Base-by-base conservation (phyloP, 352 stramenopile genomes). In the Globisporangium camurandrum region DNA sequence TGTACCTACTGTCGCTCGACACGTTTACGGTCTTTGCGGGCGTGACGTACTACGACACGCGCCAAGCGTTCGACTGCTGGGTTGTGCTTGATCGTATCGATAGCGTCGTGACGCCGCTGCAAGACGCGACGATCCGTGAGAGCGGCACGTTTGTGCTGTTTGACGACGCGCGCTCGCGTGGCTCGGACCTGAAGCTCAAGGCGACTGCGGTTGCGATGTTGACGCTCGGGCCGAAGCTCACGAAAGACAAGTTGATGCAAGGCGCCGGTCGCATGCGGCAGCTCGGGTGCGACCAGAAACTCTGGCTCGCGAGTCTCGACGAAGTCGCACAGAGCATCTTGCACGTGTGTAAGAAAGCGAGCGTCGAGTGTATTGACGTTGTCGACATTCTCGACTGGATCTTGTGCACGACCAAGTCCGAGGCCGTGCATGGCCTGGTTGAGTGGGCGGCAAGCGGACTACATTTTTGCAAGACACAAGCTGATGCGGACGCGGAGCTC, bases 221-320 rank as follows among this genome's bases (percentile, higher is more conserved):
- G 20, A 97, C 88, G 2, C 62, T 97, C 1, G 86, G 84, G 0
- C 83, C 85, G 7, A 80, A 77, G 19, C 67, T 97, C 20, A 86
- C 78, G 0, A 97, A 97, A 46, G 90, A 97, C 56, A 97, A 96
- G 46, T 49, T 97, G 3, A 96, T 97, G 86, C 89, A 97, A 60
- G 88, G 84, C n/a, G 85, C 84, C 1, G 88, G 86, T 7, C 76
- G 89, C 0, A 79, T 97, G 67, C 64, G 88, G 2, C 77, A 89
- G 41, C 71, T 97, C 0, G 83, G 76, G 11, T 69, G 61, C 0
- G 40, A 69, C 16, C 82, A 96, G 51, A 81, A 60, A 14, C 60
- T 97, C 0, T 71, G 75, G 54, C 61, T 96, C 17, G 67, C 69
- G 11, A 79, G 71, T 49, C 81, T 83, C 6, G 49, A 60, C 16